These are phyloP conservation scores for Dioscorea cayenensis DNA, from an alignment of 116 monocot species.

Conservation along the genomic window DNA sequence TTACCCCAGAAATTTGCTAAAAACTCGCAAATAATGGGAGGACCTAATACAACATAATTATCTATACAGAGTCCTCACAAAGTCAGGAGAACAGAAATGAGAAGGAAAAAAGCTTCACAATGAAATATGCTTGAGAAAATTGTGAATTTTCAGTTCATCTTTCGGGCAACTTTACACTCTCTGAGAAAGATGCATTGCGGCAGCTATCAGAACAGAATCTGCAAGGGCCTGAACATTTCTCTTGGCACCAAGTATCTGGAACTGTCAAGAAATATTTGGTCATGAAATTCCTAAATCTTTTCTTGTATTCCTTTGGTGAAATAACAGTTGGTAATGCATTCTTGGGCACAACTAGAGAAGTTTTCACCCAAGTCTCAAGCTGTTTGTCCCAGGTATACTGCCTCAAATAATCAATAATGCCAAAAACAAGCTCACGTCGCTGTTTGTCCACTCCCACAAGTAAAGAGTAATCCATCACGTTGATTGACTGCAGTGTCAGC, in stretches of 20 bases:
- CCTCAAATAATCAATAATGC: slow-evolving; percentile 88
- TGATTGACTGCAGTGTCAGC: slow-evolving; percentile 61
- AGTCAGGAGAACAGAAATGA: not conserved
- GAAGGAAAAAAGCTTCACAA: not conserved
- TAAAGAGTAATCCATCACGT: slow-evolving; percentile 94
- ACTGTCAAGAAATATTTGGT: slow-evolving; percentile 65
- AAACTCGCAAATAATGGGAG: slow-evolving; percentile 46
- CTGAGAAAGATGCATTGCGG: slow-evolving; percentile 6
- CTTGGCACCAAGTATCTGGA: slow-evolving; percentile 52
- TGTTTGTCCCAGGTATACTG: slow-evolving; percentile 93
- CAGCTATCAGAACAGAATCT: slow-evolving; percentile 18
- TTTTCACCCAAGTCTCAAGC: slow-evolving; percentile 77
- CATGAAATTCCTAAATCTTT: slow-evolving; percentile 81
- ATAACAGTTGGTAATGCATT: slow-evolving; percentile 65
- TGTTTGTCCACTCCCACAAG: slow-evolving; percentile 81
- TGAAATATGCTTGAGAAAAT: not conserved
- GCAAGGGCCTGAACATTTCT: slow-evolving; percentile 14
- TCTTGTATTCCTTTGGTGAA: slow-evolving; percentile 89
- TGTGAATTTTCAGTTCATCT: slow-evolving; percentile 1
- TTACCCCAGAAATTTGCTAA: slow-evolving; percentile 44
- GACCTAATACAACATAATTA: slow-evolving; percentile 4
- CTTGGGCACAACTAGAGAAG: slow-evolving; percentile 73
- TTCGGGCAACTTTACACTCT: slow-evolving; percentile 5
- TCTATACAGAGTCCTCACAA: slow-evolving; percentile 19
- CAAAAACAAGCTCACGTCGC: slow-evolving; percentile 73